Evolutionary conservation across 2,329 filamentous ascomycete species (phyloP), one percentile per base, ranked within the genome.

Genomic region (Cadophora gregata): DNA sequence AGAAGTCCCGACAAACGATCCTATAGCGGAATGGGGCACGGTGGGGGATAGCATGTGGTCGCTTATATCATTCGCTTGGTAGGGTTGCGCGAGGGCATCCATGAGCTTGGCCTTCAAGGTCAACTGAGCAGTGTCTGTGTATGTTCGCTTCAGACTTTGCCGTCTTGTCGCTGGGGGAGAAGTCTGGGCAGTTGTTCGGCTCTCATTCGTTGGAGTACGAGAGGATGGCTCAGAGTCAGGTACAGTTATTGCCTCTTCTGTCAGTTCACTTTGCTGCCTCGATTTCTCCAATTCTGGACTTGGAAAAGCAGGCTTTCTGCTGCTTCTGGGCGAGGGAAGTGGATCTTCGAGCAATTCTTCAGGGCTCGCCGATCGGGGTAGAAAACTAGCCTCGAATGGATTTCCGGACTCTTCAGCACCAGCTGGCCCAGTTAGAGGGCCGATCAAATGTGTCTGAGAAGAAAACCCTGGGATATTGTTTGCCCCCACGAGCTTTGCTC

Each of bases 1-100:
- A 53, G 72, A 69, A n/a, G 70, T 70, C 3, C 72, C 62, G 10
- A 69, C 67, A 50, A 79, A 78, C 63, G 79, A 78, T 61, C 72
- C 67, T 16, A 63, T 68, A n/a, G 68, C 53, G 47, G 72, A 67
- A 62, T 80, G 81, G 53, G 78, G 78, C 33, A 79, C 72, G 63
- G 75, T 80, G 62, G 85, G 83, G 21, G 85, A 87, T 33, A 77
- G 61, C 24, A 74, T 64, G 7, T 70, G 69, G 33, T 77, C 75
- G 36, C 75, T 59, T 10, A 56, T 61, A 60, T 77, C 75, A 31
- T 67, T 71, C 16, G 74, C 71, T 6, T 73, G 51, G 55, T 70
- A 97, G 19, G 95, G 94, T 77, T 94, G 90, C 27, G 93, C 89
- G 79, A 97, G 84, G 60, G 90, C 90, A 75, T 98, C 94, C 73